phyloP scores from a whole-genome alignment of 768 basidiomycete genomes.

The Punctularia strigosozonata region DNA sequence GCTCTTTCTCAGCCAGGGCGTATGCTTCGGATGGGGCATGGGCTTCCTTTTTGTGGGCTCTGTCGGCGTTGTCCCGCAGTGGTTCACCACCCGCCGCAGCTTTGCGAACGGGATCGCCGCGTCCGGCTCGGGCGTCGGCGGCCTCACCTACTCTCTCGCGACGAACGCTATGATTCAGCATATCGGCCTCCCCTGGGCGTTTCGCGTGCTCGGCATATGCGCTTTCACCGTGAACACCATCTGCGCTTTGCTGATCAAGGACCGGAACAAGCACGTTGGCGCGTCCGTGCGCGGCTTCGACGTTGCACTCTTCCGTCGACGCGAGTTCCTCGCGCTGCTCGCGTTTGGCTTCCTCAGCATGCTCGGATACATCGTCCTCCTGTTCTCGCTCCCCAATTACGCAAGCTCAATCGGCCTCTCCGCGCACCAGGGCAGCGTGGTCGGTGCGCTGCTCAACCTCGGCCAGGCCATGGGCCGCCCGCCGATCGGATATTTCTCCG shows the following conservation, averaged over 20 bases:
- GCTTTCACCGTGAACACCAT: not conserved
- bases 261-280: not conserved
- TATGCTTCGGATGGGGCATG: not conserved
- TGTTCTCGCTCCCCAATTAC: not conserved
- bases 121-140: not conserved
- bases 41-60: not conserved
- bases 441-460: not conserved
- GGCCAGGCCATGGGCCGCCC: not conserved
- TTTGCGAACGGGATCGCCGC: not conserved
- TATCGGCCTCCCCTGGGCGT: not conserved
- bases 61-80: not conserved
- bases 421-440: not conserved
- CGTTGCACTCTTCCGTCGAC: not conserved
- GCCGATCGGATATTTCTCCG: not conserved
- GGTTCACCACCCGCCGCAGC: not conserved
- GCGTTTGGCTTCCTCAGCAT: not conserved
- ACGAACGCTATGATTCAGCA: not conserved
- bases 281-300: not conserved
- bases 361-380: conserved; percentile 1
- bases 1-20: not conserved
- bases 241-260: not conserved
- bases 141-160: not conserved
- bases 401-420: not conserved
- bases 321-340: not conserved
- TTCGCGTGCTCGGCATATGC: not conserved